These are phyloP conservation scores for Alternaria conjuncta DNA, from an alignment of 2,329 filamentous ascomycete species.

Conservation along the genomic window DNA sequence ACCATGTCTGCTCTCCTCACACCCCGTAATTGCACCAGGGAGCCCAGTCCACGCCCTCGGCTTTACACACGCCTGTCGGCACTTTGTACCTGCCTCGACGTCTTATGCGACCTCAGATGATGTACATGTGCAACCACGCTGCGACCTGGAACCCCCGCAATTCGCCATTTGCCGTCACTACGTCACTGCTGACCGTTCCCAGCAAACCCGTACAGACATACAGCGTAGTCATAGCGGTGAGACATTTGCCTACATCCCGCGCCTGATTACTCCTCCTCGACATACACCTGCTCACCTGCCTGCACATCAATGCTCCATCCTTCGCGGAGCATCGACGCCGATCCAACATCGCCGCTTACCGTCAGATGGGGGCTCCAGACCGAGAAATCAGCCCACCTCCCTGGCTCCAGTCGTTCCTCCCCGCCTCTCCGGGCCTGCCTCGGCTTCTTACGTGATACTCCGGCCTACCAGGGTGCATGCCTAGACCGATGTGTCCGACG, in stretches of 20 bases:
- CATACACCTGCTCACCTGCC: not conserved
- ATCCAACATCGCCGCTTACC: not conserved
- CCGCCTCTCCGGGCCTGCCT: not conserved
- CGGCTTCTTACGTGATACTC: constrained; percentile 3
- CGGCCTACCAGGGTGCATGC: not conserved
- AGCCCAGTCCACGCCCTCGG: not conserved
- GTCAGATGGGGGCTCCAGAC: not conserved
- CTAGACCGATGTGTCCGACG: not conserved
- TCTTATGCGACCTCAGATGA: not conserved
- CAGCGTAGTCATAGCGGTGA: not conserved
- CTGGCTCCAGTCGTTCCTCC: not conserved
- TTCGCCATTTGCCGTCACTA: not conserved
- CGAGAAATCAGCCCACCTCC: not conserved
- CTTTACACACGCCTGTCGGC: constrained; percentile 4
- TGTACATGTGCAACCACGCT: not conserved
- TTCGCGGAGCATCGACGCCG: not conserved
- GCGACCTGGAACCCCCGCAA: not conserved
- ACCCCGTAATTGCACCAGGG: not conserved
- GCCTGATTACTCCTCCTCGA: not conserved
- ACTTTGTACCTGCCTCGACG: constrained; percentile 6
- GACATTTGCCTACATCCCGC: not conserved
- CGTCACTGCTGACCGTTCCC: constrained; percentile 7
- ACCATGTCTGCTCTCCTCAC: not conserved
- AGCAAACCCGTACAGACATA: not conserved
- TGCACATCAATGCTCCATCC: not conserved